A percentile compares a stretch with the other conserved stretches of the same genome.
Evolutionary conservation across 192 early-diverging fungal species (phyloP).

Genomic region (Umbelopsis isabellina): DNA sequence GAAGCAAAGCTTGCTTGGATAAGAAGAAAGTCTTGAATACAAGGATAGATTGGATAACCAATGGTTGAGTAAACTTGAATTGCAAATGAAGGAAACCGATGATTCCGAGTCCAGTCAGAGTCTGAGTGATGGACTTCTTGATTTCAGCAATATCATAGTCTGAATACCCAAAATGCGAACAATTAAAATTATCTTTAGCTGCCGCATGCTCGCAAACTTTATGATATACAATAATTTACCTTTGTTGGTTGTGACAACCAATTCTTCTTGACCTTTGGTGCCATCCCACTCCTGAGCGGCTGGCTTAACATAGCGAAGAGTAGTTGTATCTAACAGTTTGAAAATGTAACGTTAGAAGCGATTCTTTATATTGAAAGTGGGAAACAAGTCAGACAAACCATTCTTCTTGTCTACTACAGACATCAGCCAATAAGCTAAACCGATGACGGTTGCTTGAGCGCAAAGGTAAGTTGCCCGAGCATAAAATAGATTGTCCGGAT

Average conservation of each 20-base stretch:
- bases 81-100: slow-evolving; percentile 85
- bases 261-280: slow-evolving; percentile 38
- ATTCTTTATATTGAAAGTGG: not conserved
- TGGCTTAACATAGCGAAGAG: slow-evolving; percentile 79
- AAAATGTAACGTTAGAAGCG: not conserved
- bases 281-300: slow-evolving; percentile 57
- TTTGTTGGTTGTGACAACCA: slow-evolving; percentile 33
- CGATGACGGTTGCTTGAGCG: slow-evolving; percentile 60
- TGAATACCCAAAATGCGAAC: slow-evolving; percentile 32
- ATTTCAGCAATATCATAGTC: slow-evolving; percentile 81
- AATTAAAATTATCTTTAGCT: not conserved
- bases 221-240: slow-evolving; percentile 21
- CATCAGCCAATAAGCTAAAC: slow-evolving; percentile 43
- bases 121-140: slow-evolving; percentile 70
- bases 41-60: slow-evolving; percentile 85
- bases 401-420: slow-evolving; percentile 68
- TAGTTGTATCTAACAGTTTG: slow-evolving; percentile 67
- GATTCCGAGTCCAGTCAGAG: slow-evolving; percentile 68
- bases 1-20: slow-evolving; percentile 78
- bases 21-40: slow-evolving; percentile 71
- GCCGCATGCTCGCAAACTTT: not conserved
- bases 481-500: slow-evolving; percentile 57
- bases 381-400: slow-evolving; percentile 45
- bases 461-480: slow-evolving; percentile 60
- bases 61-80: slow-evolving; percentile 85